Evolutionary conservation across 225 moss, liverwort and hornwort genomes (phyloP), one percentile per base, ranked within the genome.

Genomic region (Ulota crispa): DNA sequence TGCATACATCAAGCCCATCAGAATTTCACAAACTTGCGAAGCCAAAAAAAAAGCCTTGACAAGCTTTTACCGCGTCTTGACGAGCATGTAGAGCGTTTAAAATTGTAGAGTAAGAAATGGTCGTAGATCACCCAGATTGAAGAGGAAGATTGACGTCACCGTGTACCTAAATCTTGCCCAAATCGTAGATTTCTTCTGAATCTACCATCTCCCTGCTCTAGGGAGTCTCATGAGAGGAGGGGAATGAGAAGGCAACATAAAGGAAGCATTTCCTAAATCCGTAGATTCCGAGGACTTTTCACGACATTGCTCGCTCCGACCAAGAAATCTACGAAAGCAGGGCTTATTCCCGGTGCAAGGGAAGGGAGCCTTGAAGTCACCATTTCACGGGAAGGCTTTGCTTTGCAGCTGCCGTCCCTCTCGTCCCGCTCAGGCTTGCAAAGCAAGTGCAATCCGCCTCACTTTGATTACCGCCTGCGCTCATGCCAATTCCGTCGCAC

Each of bases 361-460:
- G 53, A 60, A 30, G 34, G 36, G 50, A 62, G 36, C 27, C 27
- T 72, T 39, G 63, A 37, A 53, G 36, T 52, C 37, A 3, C 72
- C 39, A 52, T 39, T 39, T 62, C 37, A 21, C 64, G 39, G 64
- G 72, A 80, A 80, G 27, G 63, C 53, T 37, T 53, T 21, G 82
- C 14, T 53, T 8, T 26, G 78, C 43, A 56, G 76, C 83, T 83
- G 78, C 78, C 83, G 78, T 78, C 78, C 64, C 30, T 64, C 65
- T 65, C 57, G 39, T 24, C n/a, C 42, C 31, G 8, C 56, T 16
- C 55, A 26, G 60, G 24, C 43, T 32, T 78, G 54, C 72, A 83
- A 78, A 78, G 53, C 62, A 27, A 27, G 63, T 18, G 20, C 53
- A 47, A 59, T 32, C 26, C 47, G n/a, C 61, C 24, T 47, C 61